Evolutionary conservation across 495 filamentous ascomycete genomes (phyloP).

Genomic region (Neurospora pannonica): DNA sequence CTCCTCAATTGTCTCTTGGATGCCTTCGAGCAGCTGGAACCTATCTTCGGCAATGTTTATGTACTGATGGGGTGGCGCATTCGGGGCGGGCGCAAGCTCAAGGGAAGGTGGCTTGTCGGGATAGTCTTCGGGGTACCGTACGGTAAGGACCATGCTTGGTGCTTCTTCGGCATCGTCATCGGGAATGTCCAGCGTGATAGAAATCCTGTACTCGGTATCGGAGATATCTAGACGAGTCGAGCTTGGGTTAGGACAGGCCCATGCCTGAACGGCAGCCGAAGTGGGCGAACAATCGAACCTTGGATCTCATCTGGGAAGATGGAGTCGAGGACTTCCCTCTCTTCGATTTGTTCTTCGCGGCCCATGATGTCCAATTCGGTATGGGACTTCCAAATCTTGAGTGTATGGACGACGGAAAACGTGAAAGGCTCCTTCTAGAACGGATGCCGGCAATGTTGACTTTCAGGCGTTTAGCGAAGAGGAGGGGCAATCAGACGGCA

Average conservation of each 20-base stretch:
- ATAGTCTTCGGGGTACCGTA: slow-evolving; percentile 78
- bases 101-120: slow-evolving; percentile 77
- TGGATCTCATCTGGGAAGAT: slow-evolving; percentile 98
- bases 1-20: slow-evolving; percentile 68
- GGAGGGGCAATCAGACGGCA: background rate
- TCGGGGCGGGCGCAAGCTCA: slow-evolving; percentile 60
- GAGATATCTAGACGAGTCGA: slow-evolving; percentile 56
- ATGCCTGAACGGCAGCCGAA: background rate
- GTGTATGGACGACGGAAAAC: background rate
- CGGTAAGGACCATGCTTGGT: slow-evolving; percentile 65
- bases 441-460: background rate
- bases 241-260: background rate
- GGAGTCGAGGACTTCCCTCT: slow-evolving; percentile 92
- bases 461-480: background rate
- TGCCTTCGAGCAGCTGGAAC: slow-evolving; percentile 53
- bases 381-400: background rate
- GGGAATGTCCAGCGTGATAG: slow-evolving; percentile 67
- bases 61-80: slow-evolving; percentile 54
- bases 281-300: slow-evolving; percentile 40
- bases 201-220: slow-evolving; percentile 75
- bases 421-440: background rate
- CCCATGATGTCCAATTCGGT: slow-evolving; percentile 53
- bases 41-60: slow-evolving; percentile 55
- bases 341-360: slow-evolving; percentile 86
- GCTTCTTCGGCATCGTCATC: slow-evolving; percentile 43